phyloP scores from a whole-genome alignment of 1,139 yeast genomes.

The Saccharomycopsis hybrid region DNA sequence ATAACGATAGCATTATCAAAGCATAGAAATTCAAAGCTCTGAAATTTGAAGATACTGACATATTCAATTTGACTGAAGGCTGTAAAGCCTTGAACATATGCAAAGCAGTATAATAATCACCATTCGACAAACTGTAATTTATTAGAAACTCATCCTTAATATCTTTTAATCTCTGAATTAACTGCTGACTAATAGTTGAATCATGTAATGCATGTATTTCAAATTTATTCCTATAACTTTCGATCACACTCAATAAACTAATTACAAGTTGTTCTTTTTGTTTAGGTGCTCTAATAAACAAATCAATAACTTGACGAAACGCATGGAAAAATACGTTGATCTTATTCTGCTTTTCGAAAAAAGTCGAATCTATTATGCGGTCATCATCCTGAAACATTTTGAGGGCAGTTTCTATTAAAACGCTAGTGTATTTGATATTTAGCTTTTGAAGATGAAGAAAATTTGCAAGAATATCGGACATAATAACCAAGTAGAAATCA shows the following conservation, averaged over 20 bases:
- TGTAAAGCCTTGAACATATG: background rate
- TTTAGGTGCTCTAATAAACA: background rate
- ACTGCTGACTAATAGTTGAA: background rate
- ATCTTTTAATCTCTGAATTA: background rate
- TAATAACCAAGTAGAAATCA: background rate
- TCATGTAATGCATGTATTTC: background rate
- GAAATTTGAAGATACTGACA: too few species aligned
- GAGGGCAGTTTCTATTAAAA: conserved; percentile 21
- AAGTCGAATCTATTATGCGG: background rate
- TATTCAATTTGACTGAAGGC: too few species aligned
- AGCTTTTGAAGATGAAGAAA: background rate
- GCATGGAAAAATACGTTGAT: background rate
- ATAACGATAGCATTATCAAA: too few species aligned
- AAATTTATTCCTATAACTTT: background rate
- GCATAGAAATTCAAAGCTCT: too few species aligned
- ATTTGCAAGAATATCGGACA: background rate
- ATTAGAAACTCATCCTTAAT: background rate
- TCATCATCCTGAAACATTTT: background rate
- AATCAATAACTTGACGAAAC: background rate
- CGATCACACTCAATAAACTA: background rate
- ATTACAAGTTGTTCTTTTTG: background rate
- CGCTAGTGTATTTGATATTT: conserved; percentile 8
- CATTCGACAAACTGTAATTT: background rate
- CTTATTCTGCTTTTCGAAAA: background rate
- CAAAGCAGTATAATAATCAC: background rate